phyloP scores from a whole-genome alignment of 2,329 filamentous ascomycete genomes.

The Emergomyces pasteurianus region DNA sequence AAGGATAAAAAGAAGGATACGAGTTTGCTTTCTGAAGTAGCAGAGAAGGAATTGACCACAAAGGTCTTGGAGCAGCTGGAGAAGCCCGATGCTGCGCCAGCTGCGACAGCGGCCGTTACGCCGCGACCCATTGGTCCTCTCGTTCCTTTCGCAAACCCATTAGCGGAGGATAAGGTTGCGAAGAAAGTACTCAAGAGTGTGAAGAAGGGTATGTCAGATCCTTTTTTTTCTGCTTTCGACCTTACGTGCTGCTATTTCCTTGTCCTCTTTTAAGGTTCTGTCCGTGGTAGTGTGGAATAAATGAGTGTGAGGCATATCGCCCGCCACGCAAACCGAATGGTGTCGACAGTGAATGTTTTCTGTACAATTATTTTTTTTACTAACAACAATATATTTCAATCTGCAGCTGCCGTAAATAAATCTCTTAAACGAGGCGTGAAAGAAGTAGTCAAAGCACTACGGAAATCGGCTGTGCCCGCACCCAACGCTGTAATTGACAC shows the following conservation, averaged over 20 bases:
- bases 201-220: conserved; percentile 34
- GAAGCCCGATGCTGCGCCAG: conserved; percentile 15
- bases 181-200: conserved; percentile 42
- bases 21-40: conserved; percentile 26
- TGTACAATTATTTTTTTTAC: conserved; percentile 6
- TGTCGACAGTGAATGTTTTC: not conserved
- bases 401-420: conserved; percentile 80
- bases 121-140: conserved; percentile 32
- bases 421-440: conserved; percentile 96
- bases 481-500: conserved; percentile 49
- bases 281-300: not conserved
- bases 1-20: conserved; percentile 35
- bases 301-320: not conserved
- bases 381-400: conserved; percentile 9
- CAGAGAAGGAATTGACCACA: conserved; percentile 28
- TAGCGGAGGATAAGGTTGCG: conserved; percentile 39
- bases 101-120: conserved; percentile 11
- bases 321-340: not conserved
- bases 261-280: not conserved
- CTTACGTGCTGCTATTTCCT: not conserved
- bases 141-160: conserved; percentile 39
- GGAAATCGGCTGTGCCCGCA: conserved; percentile 70
- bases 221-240: not conserved
- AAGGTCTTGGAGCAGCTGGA: conserved; percentile 25
- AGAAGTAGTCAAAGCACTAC: conserved; percentile 95